Conservation (phyloP, 2,329 filamentous ascomycete genomes). For the Pyrenochaeta sp. region DNA sequence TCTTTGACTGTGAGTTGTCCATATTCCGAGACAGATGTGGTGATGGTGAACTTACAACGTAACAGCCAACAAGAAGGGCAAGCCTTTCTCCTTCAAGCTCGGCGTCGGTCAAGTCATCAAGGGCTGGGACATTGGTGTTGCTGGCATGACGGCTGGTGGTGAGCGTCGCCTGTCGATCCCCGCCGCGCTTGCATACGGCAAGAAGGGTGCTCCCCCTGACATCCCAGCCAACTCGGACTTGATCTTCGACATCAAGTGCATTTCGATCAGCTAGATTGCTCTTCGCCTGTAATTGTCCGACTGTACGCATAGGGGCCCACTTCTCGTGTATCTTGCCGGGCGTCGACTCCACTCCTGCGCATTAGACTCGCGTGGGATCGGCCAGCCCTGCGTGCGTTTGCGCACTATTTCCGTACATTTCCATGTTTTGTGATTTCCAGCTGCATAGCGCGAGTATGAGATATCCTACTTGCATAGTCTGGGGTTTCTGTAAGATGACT, state of each 20-base stretch:
- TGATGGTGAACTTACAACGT: too few species aligned
- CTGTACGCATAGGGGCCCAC: constrained; percentile 26
- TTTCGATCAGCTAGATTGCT: constrained; percentile 54
- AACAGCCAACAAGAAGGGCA: constrained; percentile 96
- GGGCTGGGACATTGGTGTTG: constrained; percentile 95
- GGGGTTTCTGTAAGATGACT: constrained; percentile 35
- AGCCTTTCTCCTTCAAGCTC: constrained; percentile 95
- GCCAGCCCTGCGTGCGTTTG: constrained; percentile 23
- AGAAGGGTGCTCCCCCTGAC: constrained; percentile 73
- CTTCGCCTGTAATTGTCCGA: constrained; percentile 8
- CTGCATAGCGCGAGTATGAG: constrained; percentile 48
- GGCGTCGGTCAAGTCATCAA: constrained; percentile 97
- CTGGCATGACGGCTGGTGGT: constrained; percentile 90
- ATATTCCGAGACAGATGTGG: too few species aligned
- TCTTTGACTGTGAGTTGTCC: constrained; percentile 92
- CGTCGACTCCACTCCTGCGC: constrained; percentile 41
- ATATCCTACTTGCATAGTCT: constrained; percentile 53
- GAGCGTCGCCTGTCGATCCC: constrained; percentile 94
- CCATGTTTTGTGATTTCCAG: constrained; percentile 25
- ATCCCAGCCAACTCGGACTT: constrained; percentile 93
- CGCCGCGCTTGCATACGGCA: constrained; percentile 86
- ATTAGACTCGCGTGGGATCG: constrained; percentile 24
- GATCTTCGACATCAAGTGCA: constrained; percentile 77
- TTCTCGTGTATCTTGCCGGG: constrained; percentile 31
- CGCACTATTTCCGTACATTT: constrained; percentile 27